These are phyloP conservation scores for Aureobasidium sp. DNA, from an alignment of 2,329 filamentous ascomycete genomes.

Conservation along the genomic window DNA sequence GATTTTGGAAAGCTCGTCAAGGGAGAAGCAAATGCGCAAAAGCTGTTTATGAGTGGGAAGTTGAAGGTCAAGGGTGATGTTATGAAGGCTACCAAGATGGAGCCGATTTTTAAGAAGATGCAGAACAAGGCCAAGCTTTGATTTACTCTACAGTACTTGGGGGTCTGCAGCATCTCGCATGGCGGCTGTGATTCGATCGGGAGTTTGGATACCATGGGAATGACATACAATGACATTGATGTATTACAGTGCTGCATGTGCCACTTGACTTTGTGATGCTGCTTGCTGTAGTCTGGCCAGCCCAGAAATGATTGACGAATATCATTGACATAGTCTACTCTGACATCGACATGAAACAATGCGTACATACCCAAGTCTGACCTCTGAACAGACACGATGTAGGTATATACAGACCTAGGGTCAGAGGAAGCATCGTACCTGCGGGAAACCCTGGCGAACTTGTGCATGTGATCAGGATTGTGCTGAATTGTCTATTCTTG, in stretches of 20 bases:
- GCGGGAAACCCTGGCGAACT: not conserved
- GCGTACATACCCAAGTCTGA: not conserved
- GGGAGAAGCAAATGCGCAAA: constrained; percentile 90
- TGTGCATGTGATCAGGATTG: not conserved
- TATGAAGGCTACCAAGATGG: constrained; percentile 97
- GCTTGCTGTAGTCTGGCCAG: not conserved
- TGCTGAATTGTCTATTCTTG: not conserved
- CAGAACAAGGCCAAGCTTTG: constrained; percentile 71
- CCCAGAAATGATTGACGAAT: no score
- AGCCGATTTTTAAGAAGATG: constrained; percentile 84
- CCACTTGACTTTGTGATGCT: not conserved
- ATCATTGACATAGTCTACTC: not conserved
- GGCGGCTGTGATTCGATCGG: not conserved
- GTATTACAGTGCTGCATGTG: not conserved
- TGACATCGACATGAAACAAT: not conserved
- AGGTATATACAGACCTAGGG: no score
- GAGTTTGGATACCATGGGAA: not conserved
- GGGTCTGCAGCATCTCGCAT: not conserved
- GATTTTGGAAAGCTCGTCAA: constrained; percentile 78
- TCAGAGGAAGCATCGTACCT: not conserved
- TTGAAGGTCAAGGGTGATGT: constrained; percentile 97
- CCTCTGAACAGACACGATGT: not conserved
- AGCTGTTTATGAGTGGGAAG: constrained; percentile 96
- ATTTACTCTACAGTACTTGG: not conserved
- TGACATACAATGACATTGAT: not conserved